Evolutionary conservation across 2,329 filamentous ascomycete genomes (phyloP).

Genomic region (Colletotrichum sp.): DNA sequence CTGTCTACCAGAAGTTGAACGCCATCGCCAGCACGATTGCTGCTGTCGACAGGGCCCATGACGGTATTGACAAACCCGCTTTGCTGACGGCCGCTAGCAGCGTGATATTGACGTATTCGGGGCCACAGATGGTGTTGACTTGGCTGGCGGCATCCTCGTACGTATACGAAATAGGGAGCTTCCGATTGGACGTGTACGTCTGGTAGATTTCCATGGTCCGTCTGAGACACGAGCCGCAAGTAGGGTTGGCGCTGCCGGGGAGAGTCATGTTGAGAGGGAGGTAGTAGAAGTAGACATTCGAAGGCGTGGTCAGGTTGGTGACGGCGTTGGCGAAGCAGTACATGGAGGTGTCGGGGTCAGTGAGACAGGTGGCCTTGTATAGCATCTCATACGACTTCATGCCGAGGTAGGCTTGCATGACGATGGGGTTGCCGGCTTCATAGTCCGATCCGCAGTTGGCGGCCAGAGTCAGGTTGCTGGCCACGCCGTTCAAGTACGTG

Average conservation of each 20-base stretch:
- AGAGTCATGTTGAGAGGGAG: slow-evolving; percentile 78
- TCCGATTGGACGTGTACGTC: slow-evolving; percentile 67
- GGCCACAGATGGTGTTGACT: slow-evolving; percentile 71
- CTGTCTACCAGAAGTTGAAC: background rate
- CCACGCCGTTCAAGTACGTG: slow-evolving; percentile 67
- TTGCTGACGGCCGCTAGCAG: slow-evolving; percentile 42
- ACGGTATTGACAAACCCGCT: slow-evolving; percentile 19
- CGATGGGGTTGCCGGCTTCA: slow-evolving; percentile 67
- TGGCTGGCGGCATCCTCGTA: slow-evolving; percentile 76
- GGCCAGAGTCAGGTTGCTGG: slow-evolving; percentile 64
- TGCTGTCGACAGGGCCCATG: slow-evolving; percentile 1
- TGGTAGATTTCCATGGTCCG: slow-evolving; percentile 85
- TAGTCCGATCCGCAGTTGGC: slow-evolving; percentile 77
- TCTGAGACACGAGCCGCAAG: slow-evolving; percentile 77
- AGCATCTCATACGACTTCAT: slow-evolving; percentile 78
- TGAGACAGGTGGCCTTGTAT: slow-evolving; percentile 82
- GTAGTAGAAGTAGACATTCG: slow-evolving; percentile 84
- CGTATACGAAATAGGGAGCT: slow-evolving; percentile 68
- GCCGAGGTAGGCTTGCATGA: slow-evolving; percentile 76
- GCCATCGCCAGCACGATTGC: background rate
- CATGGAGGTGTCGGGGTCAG: slow-evolving; percentile 65
- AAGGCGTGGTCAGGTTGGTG: slow-evolving; percentile 72
- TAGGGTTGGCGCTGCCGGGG: slow-evolving; percentile 70
- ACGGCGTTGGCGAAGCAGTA: slow-evolving; percentile 88
- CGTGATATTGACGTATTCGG: slow-evolving; percentile 61